phyloP scores from a whole-genome alignment of 495 filamentous ascomycete species.

The Penicillium paradoxum region DNA sequence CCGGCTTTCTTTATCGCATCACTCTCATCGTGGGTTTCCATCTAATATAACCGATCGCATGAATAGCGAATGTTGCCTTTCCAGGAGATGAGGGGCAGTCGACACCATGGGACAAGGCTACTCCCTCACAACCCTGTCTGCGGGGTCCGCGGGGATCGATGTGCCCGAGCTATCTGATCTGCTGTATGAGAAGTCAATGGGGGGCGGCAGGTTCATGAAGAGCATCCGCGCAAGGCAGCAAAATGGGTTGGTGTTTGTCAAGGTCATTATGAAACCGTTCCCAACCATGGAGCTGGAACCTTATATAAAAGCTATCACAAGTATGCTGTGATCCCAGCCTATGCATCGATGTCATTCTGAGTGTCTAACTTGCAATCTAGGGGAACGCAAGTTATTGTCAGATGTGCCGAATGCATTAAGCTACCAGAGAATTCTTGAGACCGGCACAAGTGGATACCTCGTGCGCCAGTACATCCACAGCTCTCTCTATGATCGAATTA shows the following conservation, averaged over 20 bases:
- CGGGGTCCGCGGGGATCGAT: constrained; percentile 88
- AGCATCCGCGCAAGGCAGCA: constrained; percentile 84
- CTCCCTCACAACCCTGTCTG: constrained; percentile 82
- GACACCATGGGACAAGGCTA: constrained; percentile 91
- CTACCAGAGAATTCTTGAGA: constrained; percentile 87
- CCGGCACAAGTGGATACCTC: constrained; percentile 82
- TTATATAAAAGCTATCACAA: constrained; percentile 68
- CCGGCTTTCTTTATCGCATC: neutral
- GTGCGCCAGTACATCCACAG: constrained; percentile 96
- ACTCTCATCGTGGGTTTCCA: neutral
- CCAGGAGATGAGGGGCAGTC: constrained; percentile 34
- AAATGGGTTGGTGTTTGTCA: constrained; percentile 87
- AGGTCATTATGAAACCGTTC: constrained; percentile 89
- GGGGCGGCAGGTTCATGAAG: constrained; percentile 95
- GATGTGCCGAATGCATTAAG: constrained; percentile 88
- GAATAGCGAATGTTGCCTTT: neutral
- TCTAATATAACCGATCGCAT: neutral
- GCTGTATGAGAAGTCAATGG: constrained; percentile 87
- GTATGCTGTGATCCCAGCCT: constrained; percentile 43
- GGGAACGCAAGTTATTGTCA: constrained; percentile 70
- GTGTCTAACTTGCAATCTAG: constrained; percentile 37
- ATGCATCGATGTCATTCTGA: neutral
- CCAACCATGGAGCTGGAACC: constrained; percentile 67
- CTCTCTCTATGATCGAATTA: constrained; percentile 94
- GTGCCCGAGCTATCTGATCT: constrained; percentile 86